Conservation (phyloP, 371 early-diverging fungal species). For the Syncephalastrum racemosum region DNA sequence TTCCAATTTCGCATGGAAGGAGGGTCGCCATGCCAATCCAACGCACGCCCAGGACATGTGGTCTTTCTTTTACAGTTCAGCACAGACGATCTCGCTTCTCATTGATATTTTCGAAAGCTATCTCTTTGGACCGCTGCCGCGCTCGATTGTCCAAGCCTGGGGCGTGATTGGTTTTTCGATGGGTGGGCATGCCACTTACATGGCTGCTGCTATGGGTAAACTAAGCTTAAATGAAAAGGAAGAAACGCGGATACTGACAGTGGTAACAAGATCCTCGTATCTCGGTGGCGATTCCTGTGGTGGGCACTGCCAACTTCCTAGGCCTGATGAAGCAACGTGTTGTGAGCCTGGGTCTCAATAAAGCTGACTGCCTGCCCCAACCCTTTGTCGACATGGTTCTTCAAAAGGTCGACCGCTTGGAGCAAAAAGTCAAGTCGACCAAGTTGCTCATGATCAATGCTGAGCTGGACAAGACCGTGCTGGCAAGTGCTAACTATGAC, state of each 20-base stretch:
- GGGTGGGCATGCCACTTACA: constrained; percentile 58
- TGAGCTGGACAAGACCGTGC: constrained; percentile 31
- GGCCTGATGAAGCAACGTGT: constrained; percentile 29
- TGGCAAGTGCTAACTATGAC: constrained; percentile 21
- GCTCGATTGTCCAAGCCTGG: constrained; percentile 38
- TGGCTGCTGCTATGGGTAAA: constrained; percentile 50
- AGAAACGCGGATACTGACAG: neutral
- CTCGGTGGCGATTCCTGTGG: constrained; percentile 41
- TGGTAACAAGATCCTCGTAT: constrained; percentile 35
- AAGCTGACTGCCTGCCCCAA: constrained; percentile 23
- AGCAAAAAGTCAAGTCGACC: constrained; percentile 21
- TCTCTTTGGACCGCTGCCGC: constrained; percentile 26
- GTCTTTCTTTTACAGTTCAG: constrained; percentile 38
- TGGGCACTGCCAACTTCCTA: constrained; percentile 37
- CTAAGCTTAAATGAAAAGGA: neutral
- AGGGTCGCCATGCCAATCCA: constrained; percentile 32
- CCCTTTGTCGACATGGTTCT: constrained; percentile 20
- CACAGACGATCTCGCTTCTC: constrained; percentile 45
- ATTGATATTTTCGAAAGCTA: constrained; percentile 54
- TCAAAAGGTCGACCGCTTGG: constrained; percentile 12
- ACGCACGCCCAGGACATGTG: constrained; percentile 59
- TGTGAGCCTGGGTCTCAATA: constrained; percentile 7
- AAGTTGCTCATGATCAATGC: constrained; percentile 42
- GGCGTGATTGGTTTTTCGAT: constrained; percentile 54
- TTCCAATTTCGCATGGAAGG: constrained; percentile 42